Evolutionary conservation across 768 basidiomycete genomes (phyloP).

Genomic region (Leccinum variicolor): DNA sequence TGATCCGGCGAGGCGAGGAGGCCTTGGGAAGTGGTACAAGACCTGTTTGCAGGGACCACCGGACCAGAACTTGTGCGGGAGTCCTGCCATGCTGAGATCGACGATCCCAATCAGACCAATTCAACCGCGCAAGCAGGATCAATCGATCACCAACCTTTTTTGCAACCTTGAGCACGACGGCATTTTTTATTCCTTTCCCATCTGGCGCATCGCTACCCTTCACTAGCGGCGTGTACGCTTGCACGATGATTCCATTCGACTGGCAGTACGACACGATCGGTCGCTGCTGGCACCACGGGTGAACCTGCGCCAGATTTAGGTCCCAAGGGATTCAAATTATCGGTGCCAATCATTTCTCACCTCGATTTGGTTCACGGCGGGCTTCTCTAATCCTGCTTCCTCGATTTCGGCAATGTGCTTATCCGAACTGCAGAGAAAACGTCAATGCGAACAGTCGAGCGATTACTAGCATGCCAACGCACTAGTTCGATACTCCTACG

Average conservation of each 20-base stretch:
- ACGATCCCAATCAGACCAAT: background rate
- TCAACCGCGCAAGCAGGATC: background rate
- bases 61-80: slow-evolving; percentile 44
- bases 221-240: slow-evolving; percentile 74
- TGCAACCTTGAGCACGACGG: slow-evolving; percentile 48
- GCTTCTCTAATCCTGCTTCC: slow-evolving; percentile 24
- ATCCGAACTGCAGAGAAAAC: slow-evolving; percentile 17
- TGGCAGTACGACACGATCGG: slow-evolving; percentile 71
- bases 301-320: slow-evolving; percentile 43
- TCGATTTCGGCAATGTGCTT: slow-evolving; percentile 25
- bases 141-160: slow-evolving; percentile 44
- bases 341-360: slow-evolving; percentile 3
- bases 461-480: background rate
- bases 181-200: slow-evolving; percentile 42
- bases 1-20: slow-evolving; percentile 59
- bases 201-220: slow-evolving; percentile 34
- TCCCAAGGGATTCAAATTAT: background rate
- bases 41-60: slow-evolving; percentile 49
- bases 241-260: slow-evolving; percentile 53
- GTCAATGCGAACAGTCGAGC: background rate
- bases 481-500: slow-evolving; percentile 51
- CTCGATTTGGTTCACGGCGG: slow-evolving; percentile 30
- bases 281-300: slow-evolving; percentile 77
- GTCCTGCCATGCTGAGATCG: slow-evolving; percentile 25
- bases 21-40: slow-evolving; percentile 80